phyloP scores from a whole-genome alignment of 331 rosid species.

The Stylosanthes scabra region DNA sequence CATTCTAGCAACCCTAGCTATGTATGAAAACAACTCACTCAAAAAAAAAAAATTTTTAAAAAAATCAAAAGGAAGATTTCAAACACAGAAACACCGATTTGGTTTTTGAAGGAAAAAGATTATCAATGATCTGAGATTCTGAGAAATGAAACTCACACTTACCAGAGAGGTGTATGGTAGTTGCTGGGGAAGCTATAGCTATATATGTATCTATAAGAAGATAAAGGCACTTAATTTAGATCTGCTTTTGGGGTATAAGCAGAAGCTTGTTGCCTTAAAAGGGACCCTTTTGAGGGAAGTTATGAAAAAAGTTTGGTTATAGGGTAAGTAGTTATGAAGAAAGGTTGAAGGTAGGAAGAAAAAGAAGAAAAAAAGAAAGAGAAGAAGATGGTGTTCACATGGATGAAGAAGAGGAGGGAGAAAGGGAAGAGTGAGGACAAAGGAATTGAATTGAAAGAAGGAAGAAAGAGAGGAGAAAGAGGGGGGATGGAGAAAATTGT shows the following conservation, averaged over 20 bases:
- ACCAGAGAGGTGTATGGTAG: constrained; percentile 38
- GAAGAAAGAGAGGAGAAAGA: constrained; percentile 24
- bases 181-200: constrained; percentile 13
- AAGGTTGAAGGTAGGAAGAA: neutral
- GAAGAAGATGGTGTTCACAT: neutral
- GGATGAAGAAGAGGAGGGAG: constrained; percentile 5
- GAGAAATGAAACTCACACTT: neutral
- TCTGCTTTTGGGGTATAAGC: constrained; percentile 39
- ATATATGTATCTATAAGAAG: neutral
- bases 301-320: constrained; percentile 22
- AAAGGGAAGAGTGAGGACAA: neutral
- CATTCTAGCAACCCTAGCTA: constrained; percentile 51
- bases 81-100: neutral
- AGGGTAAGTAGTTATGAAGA: constrained; percentile 8
- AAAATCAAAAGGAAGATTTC: neutral
- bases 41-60: neutral
- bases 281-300: constrained; percentile 21
- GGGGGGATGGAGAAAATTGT: constrained; percentile 65
- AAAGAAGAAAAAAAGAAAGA: too few relatives aligned
- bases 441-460: constrained; percentile 15
- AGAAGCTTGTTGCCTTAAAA: constrained; percentile 27
- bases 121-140: constrained; percentile 34
- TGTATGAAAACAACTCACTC: neutral
- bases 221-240: constrained; percentile 42
- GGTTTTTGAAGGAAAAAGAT: constrained; percentile 29